phyloP scores from a whole-genome alignment of 2,329 filamentous ascomycete genomes.

The Blastomyces parvus region DNA sequence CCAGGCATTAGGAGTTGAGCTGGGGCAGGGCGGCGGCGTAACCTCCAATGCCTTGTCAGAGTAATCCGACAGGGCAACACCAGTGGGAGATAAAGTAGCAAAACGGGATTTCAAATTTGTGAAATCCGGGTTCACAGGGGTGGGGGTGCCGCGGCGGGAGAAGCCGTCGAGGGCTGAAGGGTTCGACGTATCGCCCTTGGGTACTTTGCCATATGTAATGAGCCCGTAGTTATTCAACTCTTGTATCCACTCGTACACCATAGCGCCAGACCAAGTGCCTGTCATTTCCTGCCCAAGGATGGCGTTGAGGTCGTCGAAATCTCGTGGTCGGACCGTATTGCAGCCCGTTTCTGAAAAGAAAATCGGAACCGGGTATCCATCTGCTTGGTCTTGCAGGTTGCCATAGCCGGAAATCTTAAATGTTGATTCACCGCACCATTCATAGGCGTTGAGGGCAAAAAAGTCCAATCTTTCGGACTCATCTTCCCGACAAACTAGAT shows the following conservation, averaged over 20 bases:
- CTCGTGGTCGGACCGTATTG: conserved; percentile 44
- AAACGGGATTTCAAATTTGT: conserved; percentile 66
- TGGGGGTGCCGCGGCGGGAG: conserved; percentile 62
- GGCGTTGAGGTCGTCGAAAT: conserved; percentile 56
- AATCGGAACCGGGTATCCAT: conserved; percentile 68
- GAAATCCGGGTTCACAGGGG: conserved; percentile 66
- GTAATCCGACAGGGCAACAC: conserved; percentile 58
- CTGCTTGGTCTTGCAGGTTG: conserved; percentile 56
- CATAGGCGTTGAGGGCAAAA: conserved; percentile 77
- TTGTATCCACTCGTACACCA: conserved; percentile 85
- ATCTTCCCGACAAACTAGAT: conserved; percentile 69
- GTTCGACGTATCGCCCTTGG: conserved; percentile 47
- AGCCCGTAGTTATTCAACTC: conserved; percentile 77
- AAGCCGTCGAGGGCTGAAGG: conserved; percentile 55
- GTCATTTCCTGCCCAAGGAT: conserved; percentile 69
- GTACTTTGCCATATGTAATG: conserved; percentile 58
- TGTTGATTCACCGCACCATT: conserved; percentile 55
- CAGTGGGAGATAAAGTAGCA: conserved; percentile 60
- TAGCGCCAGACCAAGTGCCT: conserved; percentile 61
- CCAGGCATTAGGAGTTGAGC: conserved; percentile 61
- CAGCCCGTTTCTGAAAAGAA: conserved; percentile 88
- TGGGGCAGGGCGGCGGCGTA: conserved; percentile 60
- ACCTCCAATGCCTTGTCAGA: conserved; percentile 50
- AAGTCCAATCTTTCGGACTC: conserved; percentile 63
- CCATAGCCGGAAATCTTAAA: conserved; percentile 61